These are phyloP conservation scores for Ophiostoma tasmaniense DNA, from an alignment of 2,329 filamentous ascomycete genomes.

Conservation along the genomic window DNA sequence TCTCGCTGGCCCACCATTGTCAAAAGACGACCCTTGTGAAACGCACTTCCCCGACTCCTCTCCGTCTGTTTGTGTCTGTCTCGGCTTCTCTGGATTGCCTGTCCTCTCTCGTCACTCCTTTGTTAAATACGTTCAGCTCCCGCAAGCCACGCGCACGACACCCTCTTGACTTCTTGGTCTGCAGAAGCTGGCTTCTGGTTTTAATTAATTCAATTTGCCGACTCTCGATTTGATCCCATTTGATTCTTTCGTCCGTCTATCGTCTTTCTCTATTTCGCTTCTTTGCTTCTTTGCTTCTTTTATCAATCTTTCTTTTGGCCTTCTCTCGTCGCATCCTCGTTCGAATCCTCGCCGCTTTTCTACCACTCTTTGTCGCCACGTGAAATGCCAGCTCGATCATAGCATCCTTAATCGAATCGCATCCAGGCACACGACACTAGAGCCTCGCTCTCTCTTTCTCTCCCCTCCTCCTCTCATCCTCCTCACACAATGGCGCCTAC, in stretches of 20 bases:
- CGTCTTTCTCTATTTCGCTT: neutral
- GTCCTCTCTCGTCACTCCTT: neutral
- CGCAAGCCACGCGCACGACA: conserved; percentile 8
- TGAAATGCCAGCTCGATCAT: conserved; percentile 1
- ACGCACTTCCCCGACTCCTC: conserved; percentile 8
- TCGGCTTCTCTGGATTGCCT: neutral
- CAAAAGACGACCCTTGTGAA: conserved; percentile 11
- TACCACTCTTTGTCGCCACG: neutral
- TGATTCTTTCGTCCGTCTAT: neutral
- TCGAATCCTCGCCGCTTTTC: neutral
- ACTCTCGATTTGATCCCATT: neutral
- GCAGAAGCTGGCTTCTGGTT: conserved; percentile 15
- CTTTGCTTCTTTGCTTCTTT: neutral
- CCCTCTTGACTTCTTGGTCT: neutral
- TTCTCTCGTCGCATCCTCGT: neutral
- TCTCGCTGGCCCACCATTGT: conserved; percentile 2
- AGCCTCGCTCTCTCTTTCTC: neutral
- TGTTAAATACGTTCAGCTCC: conserved; percentile 6
- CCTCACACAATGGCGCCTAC: conserved; percentile 41
- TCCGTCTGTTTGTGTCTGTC: neutral
- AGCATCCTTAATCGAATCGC: neutral
- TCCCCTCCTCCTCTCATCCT: neutral
- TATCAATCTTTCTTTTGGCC: neutral
- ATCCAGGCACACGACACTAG: neutral
- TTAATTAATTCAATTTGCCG: neutral